Percentiles rank a stretch among this genome's conserved stretches.
These are phyloP conservation scores for Fusarium sp. DNA, from an alignment of 2,329 filamentous ascomycete species.

Conservation along the genomic window DNA sequence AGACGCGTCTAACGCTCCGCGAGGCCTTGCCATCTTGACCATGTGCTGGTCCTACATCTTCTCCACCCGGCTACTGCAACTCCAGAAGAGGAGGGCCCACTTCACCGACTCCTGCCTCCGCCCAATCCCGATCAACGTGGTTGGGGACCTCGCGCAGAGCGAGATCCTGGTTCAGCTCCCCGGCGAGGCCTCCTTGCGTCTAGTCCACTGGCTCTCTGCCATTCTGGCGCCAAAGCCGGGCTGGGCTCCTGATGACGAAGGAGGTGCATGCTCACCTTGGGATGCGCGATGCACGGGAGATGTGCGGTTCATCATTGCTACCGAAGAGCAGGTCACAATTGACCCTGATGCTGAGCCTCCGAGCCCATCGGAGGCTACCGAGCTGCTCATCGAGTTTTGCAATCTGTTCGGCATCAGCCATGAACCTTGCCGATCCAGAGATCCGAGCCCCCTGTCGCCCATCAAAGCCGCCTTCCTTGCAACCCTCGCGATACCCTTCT, in stretches of 20 bases:
- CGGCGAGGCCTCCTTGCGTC: conserved; percentile 30
- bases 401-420: conserved; percentile 40
- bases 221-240: conserved; percentile 36
- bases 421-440: conserved; percentile 21
- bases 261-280: conserved; percentile 34
- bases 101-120: conserved; percentile 39
- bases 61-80: conserved; percentile 43
- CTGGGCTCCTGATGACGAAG: conserved; percentile 36
- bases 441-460: conserved; percentile 28
- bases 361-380: conserved; percentile 32
- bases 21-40: conserved; percentile 41
- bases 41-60: conserved; percentile 44
- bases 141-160: conserved; percentile 26
- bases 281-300: conserved; percentile 29
- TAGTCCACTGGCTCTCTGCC: conserved; percentile 44
- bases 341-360: conserved; percentile 28
- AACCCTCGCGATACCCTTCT: conserved; percentile 41
- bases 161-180: conserved; percentile 37
- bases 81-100: conserved; percentile 37
- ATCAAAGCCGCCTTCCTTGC: conserved; percentile 42
- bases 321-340: conserved; percentile 29
- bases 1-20: conserved; percentile 34
- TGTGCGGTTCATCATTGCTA: conserved; percentile 35
- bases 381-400: conserved; percentile 41
- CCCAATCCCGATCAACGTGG: conserved; percentile 31